Percentiles rank a stretch among this genome's conserved stretches.
Conservation (phyloP, 495 filamentous ascomycete genomes). For the Pseudotulostoma volvatum region DNA sequence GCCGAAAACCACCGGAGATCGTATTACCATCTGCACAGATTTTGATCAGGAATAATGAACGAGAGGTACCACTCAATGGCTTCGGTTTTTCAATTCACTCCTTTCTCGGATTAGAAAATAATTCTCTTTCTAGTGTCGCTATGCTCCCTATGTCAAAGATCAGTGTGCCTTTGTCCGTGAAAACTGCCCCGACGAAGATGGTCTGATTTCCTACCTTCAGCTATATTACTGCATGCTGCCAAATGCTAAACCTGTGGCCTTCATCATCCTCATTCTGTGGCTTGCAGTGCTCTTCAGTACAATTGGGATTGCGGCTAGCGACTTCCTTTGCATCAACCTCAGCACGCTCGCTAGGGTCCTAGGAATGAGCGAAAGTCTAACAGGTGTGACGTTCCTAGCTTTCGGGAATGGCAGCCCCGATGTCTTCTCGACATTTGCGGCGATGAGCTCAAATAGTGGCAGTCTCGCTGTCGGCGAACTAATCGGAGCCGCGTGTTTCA, state of each 20-base stretch:
- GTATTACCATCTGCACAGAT: conserved; percentile 6
- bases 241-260: conserved; percentile 56
- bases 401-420: conserved; percentile 99
- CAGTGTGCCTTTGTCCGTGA: conserved; percentile 72
- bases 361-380: conserved; percentile 88
- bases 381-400: conserved; percentile 90
- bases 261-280: conserved; percentile 64
- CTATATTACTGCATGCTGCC: conserved; percentile 80
- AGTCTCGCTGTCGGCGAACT: conserved; percentile 92
- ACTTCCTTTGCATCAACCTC: conserved; percentile 95
- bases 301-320: conserved; percentile 94
- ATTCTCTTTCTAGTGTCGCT: conserved; percentile 43
- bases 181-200: conserved; percentile 79
- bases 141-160: conserved; percentile 58
- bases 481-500: conserved; percentile 90
- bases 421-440: conserved; percentile 95
- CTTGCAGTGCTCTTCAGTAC: conserved; percentile 85
- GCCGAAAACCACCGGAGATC: conserved; percentile 1
- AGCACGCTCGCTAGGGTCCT: conserved; percentile 77
- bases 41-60: conserved; percentile 13
- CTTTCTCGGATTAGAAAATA: not conserved
- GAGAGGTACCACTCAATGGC: conserved; percentile 19
- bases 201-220: conserved; percentile 72
- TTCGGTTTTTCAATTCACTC: not conserved
- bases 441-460: conserved; percentile 90